Evolutionary conservation across 208 protist species (phyloP).

Genomic region (Naegleria fowleri): DNA sequence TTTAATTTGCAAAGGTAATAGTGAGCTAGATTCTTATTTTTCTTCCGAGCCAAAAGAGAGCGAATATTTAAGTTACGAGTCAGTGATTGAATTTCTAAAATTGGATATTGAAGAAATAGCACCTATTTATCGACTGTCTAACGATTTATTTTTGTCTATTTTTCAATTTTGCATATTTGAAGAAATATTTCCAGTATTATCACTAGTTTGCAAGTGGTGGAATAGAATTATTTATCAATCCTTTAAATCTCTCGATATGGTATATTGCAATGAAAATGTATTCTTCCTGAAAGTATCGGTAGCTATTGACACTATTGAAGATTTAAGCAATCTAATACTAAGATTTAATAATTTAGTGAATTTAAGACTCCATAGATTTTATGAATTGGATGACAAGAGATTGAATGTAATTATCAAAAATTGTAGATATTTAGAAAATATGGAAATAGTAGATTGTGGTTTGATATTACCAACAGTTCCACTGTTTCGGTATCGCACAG

Average conservation of each 20-base stretch:
- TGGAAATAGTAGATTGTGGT: not conserved
- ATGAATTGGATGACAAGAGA: not conserved
- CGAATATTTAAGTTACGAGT: not conserved
- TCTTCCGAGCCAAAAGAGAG: not conserved
- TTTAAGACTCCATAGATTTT: not conserved
- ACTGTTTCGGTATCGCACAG: not conserved
- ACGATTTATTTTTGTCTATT: not conserved
- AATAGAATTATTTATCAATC: not conserved
- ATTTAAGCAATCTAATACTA: not conserved
- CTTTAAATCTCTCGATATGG: constrained; percentile 2
- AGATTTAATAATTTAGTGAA: not conserved
- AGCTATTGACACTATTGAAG: not conserved
- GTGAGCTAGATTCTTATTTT: not conserved
- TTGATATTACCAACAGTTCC: not conserved
- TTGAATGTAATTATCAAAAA: not conserved
- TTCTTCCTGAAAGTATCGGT: not conserved
- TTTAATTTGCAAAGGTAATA: not conserved
- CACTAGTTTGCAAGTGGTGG: not conserved
- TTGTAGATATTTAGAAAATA: not conserved
- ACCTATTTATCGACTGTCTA: not conserved
- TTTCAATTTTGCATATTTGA: constrained; percentile 9
- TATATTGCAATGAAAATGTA: constrained; percentile 10
- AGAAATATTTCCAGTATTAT: constrained; percentile 1
- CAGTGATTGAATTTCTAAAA: not conserved
- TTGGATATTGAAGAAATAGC: not conserved